These are phyloP conservation scores for Plasmodium knowlesi DNA, from an alignment of 169 alveolate genomes.

Conservation along the genomic window DNA sequence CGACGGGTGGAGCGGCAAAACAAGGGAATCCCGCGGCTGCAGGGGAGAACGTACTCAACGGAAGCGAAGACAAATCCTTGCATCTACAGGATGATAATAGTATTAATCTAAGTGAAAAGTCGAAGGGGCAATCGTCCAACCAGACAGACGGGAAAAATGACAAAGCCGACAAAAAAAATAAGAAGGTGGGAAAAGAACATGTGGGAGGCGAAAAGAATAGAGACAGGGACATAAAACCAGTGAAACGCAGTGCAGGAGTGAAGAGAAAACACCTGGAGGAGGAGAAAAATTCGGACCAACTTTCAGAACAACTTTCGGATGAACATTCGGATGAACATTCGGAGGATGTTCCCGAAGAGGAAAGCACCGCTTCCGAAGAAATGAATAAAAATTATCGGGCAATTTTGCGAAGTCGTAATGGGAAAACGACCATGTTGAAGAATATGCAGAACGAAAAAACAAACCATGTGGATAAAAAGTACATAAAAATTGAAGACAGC, in stretches of 20 bases:
- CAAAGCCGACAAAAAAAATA: not conserved
- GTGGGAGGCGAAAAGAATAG: not conserved
- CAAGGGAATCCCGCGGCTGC: not conserved
- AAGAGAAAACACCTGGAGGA: not conserved
- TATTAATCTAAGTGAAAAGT: not conserved
- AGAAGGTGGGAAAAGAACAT: not conserved
- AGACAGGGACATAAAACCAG: not conserved
- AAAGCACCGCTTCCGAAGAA: not conserved
- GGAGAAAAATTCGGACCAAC: not conserved
- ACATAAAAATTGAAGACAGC: slow-evolving; percentile 14
- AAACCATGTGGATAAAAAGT: not conserved
- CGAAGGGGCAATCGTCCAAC: not conserved
- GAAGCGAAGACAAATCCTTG: not conserved
- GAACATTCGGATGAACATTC: not conserved
- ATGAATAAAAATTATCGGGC: slow-evolving; percentile 20
- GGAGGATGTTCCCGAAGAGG: not conserved
- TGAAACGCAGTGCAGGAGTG: not conserved
- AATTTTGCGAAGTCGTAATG: slow-evolving; percentile 48
- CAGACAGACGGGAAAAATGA: not conserved
- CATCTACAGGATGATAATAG: not conserved
- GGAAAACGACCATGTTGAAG: not conserved
- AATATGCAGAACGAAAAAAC: slow-evolving; percentile 7
- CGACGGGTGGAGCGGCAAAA: not conserved
- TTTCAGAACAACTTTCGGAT: not conserved
- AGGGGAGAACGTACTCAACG: not conserved